A percentile compares a stretch with the other conserved stretches of the same genome.
Conservation (phyloP, 192 early-diverging fungal genomes). For the Podila minutissima region DNA sequence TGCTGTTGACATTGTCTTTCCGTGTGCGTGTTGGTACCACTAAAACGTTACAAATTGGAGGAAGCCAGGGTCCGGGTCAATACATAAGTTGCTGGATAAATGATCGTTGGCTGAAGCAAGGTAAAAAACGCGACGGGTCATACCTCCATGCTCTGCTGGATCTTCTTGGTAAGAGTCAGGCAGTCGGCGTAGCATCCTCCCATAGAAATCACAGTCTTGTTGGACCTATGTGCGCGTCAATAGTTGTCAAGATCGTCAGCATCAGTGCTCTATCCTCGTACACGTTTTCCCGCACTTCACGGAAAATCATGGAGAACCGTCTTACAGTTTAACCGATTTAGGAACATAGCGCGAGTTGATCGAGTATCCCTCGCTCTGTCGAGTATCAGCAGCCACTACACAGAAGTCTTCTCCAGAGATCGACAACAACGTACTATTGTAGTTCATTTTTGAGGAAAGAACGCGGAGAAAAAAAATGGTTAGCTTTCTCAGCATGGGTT, state of each 20-base stretch:
- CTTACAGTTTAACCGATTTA: conserved; percentile 86
- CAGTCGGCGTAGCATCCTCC: conserved; percentile 92
- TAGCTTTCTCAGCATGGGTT: not conserved
- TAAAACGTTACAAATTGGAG: conserved; percentile 33
- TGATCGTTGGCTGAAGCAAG: not conserved
- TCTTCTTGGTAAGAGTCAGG: conserved; percentile 80
- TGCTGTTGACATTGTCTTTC: conserved; percentile 82
- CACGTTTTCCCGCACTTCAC: not conserved
- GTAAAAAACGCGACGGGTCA: not conserved
- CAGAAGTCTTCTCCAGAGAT: conserved; percentile 97
- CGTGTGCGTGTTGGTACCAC: conserved; percentile 94
- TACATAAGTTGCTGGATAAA: not conserved
- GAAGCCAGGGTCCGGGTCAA: not conserved
- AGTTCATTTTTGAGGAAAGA: not conserved
- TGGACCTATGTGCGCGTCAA: conserved; percentile 58
- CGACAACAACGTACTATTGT: conserved; percentile 67
- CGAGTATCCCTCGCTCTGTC: conserved; percentile 92
- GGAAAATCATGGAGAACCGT: not conserved
- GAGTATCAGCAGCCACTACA: conserved; percentile 94
- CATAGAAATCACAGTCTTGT: conserved; percentile 85
- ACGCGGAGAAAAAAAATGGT: not conserved
- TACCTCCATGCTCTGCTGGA: conserved; percentile 92
- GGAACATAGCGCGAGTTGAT: conserved; percentile 96
- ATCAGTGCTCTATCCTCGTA: too few relatives aligned
- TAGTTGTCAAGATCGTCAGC: not conserved